A percentile compares a stretch with the other conserved stretches of the same genome.
Conservation (phyloP, 371 early-diverging fungal genomes). For the Catenaria anguillulae region DNA sequence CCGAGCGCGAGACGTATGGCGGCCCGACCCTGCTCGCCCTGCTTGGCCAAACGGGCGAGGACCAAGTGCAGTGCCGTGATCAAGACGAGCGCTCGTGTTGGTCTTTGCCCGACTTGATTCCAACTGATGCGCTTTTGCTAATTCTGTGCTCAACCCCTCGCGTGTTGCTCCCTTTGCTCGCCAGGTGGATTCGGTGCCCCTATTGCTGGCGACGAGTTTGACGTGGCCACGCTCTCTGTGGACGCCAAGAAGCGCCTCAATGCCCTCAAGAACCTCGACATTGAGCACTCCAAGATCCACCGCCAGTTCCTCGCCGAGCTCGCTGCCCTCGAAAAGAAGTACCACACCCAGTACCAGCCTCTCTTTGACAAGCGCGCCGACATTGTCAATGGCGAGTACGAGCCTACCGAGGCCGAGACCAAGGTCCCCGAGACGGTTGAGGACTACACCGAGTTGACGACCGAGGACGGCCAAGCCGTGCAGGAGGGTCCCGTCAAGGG, state of each 20-base stretch:
- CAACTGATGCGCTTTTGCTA: background rate
- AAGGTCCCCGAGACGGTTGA: conserved; percentile 29
- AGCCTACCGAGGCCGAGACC: conserved; percentile 77
- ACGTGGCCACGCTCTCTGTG: background rate
- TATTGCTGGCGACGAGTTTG: background rate
- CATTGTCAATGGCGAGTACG: conserved; percentile 54
- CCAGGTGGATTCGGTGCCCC: background rate
- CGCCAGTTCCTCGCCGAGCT: conserved; percentile 75
- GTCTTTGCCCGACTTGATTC: background rate
- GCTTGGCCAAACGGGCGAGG: too few species aligned
- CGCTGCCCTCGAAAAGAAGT: conserved; percentile 83
- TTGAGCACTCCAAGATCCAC: conserved; percentile 63
- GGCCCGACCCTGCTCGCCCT: too few species aligned
- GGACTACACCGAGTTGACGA: background rate
- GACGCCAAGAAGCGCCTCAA: conserved; percentile 3
- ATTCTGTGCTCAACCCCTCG: background rate
- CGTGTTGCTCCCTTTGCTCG: background rate
- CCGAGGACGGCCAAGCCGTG: conserved; percentile 2
- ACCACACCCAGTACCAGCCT: conserved; percentile 59
- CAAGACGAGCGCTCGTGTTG: background rate
- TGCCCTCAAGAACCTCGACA: conserved; percentile 12
- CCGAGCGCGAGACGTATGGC: too few species aligned
- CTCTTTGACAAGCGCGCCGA: conserved; percentile 48
- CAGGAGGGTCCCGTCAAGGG: conserved; percentile 20
- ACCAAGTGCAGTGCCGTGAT: background rate